A percentile compares a stretch with the other conserved stretches of the same genome.
These are phyloP conservation scores for Acaromyces ingoldii DNA, from an alignment of 1,284 basidiomycete genomes.

Conservation along the genomic window DNA sequence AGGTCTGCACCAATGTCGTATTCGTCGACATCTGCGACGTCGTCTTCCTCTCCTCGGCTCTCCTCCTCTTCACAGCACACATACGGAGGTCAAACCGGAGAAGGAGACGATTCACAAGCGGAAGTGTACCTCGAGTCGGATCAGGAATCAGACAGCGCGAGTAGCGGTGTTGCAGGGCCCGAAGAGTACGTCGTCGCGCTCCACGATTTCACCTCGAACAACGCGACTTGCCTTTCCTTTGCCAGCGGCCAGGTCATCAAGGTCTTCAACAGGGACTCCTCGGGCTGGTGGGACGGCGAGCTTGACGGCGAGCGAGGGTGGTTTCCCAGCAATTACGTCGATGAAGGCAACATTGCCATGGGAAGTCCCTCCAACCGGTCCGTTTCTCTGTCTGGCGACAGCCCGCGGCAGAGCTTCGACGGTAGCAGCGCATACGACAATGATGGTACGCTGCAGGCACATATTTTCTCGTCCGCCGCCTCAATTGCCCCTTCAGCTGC, in stretches of 20 bases:
- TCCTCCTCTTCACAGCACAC: too few relatives aligned
- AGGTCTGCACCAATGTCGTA: too few relatives aligned
- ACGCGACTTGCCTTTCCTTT: constrained; percentile 71
- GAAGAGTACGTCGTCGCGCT: constrained; percentile 51
- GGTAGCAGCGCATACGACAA: not conserved
- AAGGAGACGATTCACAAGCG: too few relatives aligned
- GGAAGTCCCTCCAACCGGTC: not conserved
- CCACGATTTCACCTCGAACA: constrained; percentile 47
- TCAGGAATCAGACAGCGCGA: too few relatives aligned
- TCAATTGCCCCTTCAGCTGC: too few relatives aligned
- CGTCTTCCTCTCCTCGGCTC: too few relatives aligned
- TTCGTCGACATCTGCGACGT: too few relatives aligned
- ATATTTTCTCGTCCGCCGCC: too few relatives aligned
- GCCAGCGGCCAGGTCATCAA: constrained; percentile 82
- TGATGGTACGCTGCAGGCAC: too few relatives aligned
- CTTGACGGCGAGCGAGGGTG: constrained; percentile 66
- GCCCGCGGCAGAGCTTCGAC: not conserved
- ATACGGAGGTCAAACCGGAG: too few relatives aligned
- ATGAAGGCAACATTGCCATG: constrained; percentile 10
- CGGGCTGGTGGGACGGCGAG: constrained; percentile 99
- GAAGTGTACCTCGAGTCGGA: too few relatives aligned
- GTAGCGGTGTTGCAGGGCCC: too few relatives aligned
- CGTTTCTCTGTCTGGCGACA: not conserved
- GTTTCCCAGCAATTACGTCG: constrained; percentile 75
- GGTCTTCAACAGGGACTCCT: constrained; percentile 76